phyloP scores from a whole-genome alignment of 345 rosid species.

The Populus simonii region DNA sequence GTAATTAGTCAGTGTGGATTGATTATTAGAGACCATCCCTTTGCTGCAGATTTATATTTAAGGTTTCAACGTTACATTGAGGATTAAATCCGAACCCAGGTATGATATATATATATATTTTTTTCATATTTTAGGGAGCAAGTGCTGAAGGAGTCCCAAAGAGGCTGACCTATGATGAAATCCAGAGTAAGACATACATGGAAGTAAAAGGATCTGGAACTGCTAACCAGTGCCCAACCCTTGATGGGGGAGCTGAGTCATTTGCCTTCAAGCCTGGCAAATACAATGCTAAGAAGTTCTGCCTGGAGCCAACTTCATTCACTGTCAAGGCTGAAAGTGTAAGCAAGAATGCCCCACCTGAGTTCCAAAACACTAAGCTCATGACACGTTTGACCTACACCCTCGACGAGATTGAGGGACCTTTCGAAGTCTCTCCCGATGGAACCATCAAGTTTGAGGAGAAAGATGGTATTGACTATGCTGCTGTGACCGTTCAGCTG shows the following conservation, averaged over 20 bases:
- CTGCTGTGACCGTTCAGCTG: constrained; percentile 81
- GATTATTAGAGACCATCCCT: neutral
- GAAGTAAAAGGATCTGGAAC: constrained; percentile 97
- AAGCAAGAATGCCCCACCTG: constrained; percentile 78
- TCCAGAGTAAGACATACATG: constrained; percentile 91
- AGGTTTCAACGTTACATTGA: neutral
- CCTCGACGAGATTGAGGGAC: constrained; percentile 93
- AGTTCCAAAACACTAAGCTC: constrained; percentile 92
- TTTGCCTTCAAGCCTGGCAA: constrained; percentile 82
- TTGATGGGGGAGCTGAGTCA: constrained; percentile 69
- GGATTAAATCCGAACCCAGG: neutral
- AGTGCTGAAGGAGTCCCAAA: constrained; percentile 81
- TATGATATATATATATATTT: neutral
- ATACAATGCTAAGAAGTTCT: constrained; percentile 77
- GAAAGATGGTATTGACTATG: constrained; percentile 86
- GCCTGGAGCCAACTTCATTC: constrained; percentile 96
- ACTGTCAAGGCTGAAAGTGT: constrained; percentile 89
- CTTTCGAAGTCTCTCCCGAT: constrained; percentile 72
- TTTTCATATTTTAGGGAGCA: constrained; percentile 56
- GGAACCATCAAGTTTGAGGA: constrained; percentile 68
- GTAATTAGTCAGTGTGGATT: neutral
- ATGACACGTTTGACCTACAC: constrained; percentile 98
- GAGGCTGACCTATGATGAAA: constrained; percentile 89
- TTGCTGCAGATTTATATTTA: neutral
- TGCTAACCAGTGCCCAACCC: constrained; percentile 85